phyloP scores from a whole-genome alignment of 2,329 filamentous ascomycete genomes.

The Pseudogymnoascus sp. region DNA sequence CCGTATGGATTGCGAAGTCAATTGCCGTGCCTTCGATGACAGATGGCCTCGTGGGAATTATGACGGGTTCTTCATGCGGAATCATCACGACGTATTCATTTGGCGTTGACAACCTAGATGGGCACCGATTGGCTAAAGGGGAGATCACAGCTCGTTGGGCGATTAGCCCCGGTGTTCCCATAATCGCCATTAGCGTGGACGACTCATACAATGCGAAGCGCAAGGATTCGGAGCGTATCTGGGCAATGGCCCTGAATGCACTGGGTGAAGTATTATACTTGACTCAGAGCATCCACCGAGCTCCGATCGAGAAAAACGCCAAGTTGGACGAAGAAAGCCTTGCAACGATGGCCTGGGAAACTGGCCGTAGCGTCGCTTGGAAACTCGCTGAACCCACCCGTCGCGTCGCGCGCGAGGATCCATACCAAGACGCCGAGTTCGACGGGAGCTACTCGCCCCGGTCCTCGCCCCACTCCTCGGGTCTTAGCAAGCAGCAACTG shows the following conservation, averaged over 20 bases:
- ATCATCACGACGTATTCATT: constrained; percentile 76
- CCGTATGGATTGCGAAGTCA: constrained; percentile 87
- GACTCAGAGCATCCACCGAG: constrained; percentile 55
- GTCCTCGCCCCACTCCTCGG: constrained; percentile 66
- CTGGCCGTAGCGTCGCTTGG: constrained; percentile 74
- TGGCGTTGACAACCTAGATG: constrained; percentile 45
- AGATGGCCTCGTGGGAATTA: constrained; percentile 68
- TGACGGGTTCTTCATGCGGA: constrained; percentile 76
- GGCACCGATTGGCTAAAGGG: constrained; percentile 57
- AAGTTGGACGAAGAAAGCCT: constrained; percentile 41
- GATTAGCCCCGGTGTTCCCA: constrained; percentile 84
- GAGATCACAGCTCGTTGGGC: constrained; percentile 85
- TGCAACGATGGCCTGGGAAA: constrained; percentile 66
- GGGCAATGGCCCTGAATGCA: constrained; percentile 90
- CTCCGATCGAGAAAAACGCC: constrained; percentile 38
- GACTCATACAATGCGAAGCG: constrained; percentile 69
- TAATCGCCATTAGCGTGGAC: constrained; percentile 74
- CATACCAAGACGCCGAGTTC: constrained; percentile 57
- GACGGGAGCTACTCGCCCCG: constrained; percentile 73
- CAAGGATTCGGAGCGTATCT: constrained; percentile 61
- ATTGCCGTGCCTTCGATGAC: constrained; percentile 61
- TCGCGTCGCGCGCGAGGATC: constrained; percentile 62
- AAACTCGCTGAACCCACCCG: constrained; percentile 69
- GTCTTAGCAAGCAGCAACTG: constrained; percentile 61
- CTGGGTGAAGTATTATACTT: constrained; percentile 87